A percentile compares a stretch with the other conserved stretches of the same genome.
Evolutionary conservation across 176 grass and related monocot genomes (phyloP).

Genomic region (Phoenix roebelenii): DNA sequence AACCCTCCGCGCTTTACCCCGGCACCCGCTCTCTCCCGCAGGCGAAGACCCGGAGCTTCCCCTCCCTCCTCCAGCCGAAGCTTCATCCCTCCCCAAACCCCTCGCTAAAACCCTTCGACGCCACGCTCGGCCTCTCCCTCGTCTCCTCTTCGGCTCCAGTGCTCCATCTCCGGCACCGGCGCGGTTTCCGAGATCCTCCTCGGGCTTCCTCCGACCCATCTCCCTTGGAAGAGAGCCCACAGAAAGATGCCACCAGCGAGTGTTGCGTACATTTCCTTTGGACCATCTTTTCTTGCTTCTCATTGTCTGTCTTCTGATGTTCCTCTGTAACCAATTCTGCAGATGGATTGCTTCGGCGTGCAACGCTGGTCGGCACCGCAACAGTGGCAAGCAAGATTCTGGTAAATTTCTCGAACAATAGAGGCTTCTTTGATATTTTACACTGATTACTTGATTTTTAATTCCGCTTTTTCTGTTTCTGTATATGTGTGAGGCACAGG

Average conservation of each 20-base stretch:
- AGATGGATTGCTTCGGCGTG: conserved; percentile 4
- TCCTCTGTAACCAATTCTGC: background rate
- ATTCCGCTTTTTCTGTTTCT: background rate
- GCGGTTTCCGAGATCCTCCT: background rate
- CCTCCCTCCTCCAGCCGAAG: background rate
- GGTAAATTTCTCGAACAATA: background rate
- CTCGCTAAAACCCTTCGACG: background rate
- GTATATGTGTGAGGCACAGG: background rate
- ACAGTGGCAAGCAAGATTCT: conserved; percentile 11
- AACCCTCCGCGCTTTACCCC: background rate
- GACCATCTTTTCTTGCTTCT: background rate
- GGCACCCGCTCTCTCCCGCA: background rate
- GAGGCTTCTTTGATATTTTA: background rate
- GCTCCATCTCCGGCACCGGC: background rate
- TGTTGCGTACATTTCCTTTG: background rate
- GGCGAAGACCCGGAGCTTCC: background rate
- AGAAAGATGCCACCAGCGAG: background rate
- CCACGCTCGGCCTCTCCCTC: background rate
- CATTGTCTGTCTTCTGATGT: background rate
- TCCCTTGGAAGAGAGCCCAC: background rate
- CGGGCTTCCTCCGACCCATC: background rate
- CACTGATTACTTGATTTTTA: background rate
- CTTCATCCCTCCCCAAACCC: background rate
- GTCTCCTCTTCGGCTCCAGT: background rate
- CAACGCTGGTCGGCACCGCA: background rate